Conservation (phyloP, 768 basidiomycete genomes). For the Trametopsis cervina region DNA sequence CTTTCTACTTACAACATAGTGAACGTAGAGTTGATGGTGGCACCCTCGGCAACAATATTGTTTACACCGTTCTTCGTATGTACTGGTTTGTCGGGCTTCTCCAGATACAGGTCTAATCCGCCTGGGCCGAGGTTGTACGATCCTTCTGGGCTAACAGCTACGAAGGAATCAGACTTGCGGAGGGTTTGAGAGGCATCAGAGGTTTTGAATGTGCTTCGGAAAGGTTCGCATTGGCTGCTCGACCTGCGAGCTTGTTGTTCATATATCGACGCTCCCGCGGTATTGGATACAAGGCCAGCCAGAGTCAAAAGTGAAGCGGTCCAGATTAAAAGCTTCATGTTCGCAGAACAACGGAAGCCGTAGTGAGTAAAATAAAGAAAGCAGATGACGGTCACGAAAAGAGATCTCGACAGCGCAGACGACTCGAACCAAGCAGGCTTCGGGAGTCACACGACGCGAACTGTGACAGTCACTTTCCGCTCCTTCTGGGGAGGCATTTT, state of each 20-base stretch:
- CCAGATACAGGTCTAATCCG: slow-evolving; percentile 28
- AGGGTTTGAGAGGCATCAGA: slow-evolving; percentile 13
- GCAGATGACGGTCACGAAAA: too few species aligned
- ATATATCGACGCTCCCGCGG: background rate
- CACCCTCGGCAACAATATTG: slow-evolving; percentile 29
- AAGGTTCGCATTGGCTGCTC: slow-evolving; percentile 20
- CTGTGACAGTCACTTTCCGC: too few species aligned
- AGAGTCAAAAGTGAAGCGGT: background rate
- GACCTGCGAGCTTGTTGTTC: slow-evolving; percentile 5
- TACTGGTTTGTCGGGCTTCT: slow-evolving; percentile 25
- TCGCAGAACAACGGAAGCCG: background rate
- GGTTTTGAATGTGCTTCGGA: slow-evolving; percentile 20
- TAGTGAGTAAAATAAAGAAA: background rate
- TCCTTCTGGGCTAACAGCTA: slow-evolving; percentile 23
- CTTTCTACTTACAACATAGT: slow-evolving; percentile 22
- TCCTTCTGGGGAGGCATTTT: too few species aligned
- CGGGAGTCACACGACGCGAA: background rate
- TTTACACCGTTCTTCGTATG: slow-evolving; percentile 28
- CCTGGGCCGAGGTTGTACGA: slow-evolving; percentile 22
- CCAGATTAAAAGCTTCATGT: background rate
- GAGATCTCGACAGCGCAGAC: background rate
- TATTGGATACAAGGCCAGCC: background rate
- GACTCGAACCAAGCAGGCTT: background rate
- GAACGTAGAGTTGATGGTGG: slow-evolving; percentile 36
- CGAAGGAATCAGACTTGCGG: slow-evolving; percentile 16